Evolutionary conservation across 1,284 basidiomycete species (phyloP).

Genomic region (Rhodofomes roseus): DNA sequence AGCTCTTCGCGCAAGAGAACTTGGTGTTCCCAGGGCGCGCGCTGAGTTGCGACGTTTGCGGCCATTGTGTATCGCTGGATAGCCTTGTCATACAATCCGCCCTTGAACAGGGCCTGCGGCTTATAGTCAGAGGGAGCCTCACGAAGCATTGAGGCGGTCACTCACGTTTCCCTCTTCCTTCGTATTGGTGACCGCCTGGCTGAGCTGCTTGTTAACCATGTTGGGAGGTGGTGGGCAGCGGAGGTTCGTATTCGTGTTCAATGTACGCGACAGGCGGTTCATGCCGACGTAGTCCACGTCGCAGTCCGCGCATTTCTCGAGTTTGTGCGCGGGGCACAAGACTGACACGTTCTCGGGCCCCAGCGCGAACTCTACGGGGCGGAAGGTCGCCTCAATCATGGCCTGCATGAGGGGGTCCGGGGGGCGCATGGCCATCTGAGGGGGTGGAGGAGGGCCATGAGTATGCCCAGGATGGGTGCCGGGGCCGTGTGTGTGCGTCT

Average conservation of each 20-base stretch:
- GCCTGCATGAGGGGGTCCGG: conserved; percentile 71
- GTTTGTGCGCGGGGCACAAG: conserved; percentile 60
- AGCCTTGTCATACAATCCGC: conserved; percentile 69
- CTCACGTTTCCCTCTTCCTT: conserved; percentile 91
- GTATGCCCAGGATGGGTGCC: conserved; percentile 31
- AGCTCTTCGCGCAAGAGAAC: conserved; percentile 86
- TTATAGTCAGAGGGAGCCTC: background rate
- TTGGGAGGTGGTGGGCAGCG: conserved; percentile 81
- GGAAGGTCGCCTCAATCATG: conserved; percentile 69
- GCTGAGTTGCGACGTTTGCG: conserved; percentile 75
- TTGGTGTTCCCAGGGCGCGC: conserved; percentile 89
- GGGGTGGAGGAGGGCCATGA: conserved; percentile 36
- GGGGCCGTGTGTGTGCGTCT: conserved; percentile 32
- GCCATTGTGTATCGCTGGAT: conserved; percentile 85
- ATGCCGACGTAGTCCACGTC: conserved; percentile 65
- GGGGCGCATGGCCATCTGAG: conserved; percentile 39
- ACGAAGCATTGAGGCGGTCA: conserved; percentile 5
- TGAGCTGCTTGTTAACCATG: conserved; percentile 71
- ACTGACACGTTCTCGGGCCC: conserved; percentile 48
- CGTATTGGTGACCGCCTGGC: conserved; percentile 66
- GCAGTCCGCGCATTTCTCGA: conserved; percentile 71
- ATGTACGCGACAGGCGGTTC: conserved; percentile 71
- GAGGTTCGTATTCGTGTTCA: conserved; percentile 67
- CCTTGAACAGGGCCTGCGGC: conserved; percentile 71
- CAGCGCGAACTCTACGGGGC: conserved; percentile 55